Evolutionary conservation across 164 flowering plant genomes (phyloP), one percentile per base, ranked within the genome.

Genomic region (Magnolia kwangsiensis): DNA sequence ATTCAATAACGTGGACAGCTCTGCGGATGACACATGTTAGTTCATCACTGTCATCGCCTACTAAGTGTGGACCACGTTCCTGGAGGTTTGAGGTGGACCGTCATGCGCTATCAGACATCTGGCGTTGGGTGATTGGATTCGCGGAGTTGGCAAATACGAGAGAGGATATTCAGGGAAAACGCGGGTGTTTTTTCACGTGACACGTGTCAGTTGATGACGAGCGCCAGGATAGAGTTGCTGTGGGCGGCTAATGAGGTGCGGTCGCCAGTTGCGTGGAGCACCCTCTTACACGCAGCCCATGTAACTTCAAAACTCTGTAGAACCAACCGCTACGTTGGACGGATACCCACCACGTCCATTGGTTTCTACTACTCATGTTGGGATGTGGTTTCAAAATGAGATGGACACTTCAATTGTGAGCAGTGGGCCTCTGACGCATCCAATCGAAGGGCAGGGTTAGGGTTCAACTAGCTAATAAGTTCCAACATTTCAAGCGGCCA

Each of bases 1-100:
- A 37, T 74, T 74, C 80, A 79, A 76, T 79, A 70, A 79, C 71
- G 72, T 58, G 76, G 50, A 64, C 74, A 27, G 50, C 69, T n/a
- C 72, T 72, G 72, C 72, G 76, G 76, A 65, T 68, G 66, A 61
- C 83, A 55, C 77, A 71, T 80, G 72, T 31, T 55, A 37, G 71
- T 74, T 20, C 37, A 71, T 77, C 69, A 77, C 49, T 64, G 73
- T 77, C 71, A 21, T 63, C 29, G 55, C 75, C 75, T 67, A 67
- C 72, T 71, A 55, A 55, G 75, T 66, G 8, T 7, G 50, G 58
- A 27, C 24, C 8, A 7, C 68, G n/a, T 6, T 45, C 18, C 31
- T 31, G 24, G 3, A 37, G 19, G 19, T 13, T 29, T 3, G 14
- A 29, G 59, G 21, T 29, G 71, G 59, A 14, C 10, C 65, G 1